Conservation (phyloP, 2,329 filamentous ascomycete genomes). For the Nannizziopsis barbatae region DNA sequence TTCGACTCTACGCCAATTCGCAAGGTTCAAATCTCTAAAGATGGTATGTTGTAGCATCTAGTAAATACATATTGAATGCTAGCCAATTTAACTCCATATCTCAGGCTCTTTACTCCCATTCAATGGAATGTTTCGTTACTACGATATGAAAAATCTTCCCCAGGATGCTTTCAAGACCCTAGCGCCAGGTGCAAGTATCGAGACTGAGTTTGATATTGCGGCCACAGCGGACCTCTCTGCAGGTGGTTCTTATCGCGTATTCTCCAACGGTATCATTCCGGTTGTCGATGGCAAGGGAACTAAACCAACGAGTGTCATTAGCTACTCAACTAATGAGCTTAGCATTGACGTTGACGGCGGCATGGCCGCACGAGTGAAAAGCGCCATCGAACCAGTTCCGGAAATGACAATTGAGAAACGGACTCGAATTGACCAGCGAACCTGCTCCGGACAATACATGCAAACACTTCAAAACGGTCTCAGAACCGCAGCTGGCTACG, state of each 20-base stretch:
- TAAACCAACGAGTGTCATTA: slow-evolving; percentile 44
- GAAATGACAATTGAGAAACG: slow-evolving; percentile 7
- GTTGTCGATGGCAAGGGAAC: slow-evolving; percentile 44
- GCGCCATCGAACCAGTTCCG: slow-evolving; percentile 29
- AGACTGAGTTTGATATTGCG: slow-evolving; percentile 30
- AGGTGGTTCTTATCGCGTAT: slow-evolving; percentile 46
- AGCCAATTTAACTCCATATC: slow-evolving; percentile 2
- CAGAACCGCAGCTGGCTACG: slow-evolving; percentile 41
- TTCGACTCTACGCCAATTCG: slow-evolving; percentile 25
- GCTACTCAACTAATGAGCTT: slow-evolving; percentile 51
- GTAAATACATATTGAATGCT: background rate
- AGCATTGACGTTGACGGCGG: slow-evolving; percentile 48
- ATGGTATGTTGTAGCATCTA: slow-evolving; percentile 19
- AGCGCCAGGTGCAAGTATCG: slow-evolving; percentile 21
- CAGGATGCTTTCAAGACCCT: slow-evolving; percentile 24
- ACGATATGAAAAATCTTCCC: slow-evolving; percentile 23
- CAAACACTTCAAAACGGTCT: slow-evolving; percentile 43
- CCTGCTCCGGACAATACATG: slow-evolving; percentile 29
- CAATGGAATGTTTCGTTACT: slow-evolving; percentile 23
- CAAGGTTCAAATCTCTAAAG: slow-evolving; percentile 27
- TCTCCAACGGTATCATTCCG: slow-evolving; percentile 46
- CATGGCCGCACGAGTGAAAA: slow-evolving; percentile 42
- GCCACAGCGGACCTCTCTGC: slow-evolving; percentile 32
- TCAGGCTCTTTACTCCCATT: slow-evolving; percentile 25
- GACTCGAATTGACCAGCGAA: slow-evolving; percentile 18